Conservation (phyloP, 1,284 basidiomycete genomes). For the Ceraceosorus guamensis region DNA sequence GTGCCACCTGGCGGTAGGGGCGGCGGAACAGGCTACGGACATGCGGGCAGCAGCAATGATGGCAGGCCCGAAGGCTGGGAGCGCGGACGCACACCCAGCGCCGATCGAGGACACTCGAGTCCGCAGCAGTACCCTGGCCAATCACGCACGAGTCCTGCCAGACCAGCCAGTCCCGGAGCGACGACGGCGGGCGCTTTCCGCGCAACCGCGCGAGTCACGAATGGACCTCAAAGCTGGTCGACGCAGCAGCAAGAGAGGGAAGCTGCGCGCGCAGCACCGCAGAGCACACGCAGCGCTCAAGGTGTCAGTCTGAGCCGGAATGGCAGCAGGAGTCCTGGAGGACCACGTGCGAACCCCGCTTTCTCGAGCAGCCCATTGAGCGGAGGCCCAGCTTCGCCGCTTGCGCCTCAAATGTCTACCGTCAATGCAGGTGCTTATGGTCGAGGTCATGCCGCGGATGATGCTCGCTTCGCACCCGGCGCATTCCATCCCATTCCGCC, state of each 20-base stretch:
- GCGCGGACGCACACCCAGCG: constrained; percentile 23
- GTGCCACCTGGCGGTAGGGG: constrained; percentile 40
- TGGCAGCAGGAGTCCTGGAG: not conserved
- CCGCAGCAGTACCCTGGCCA: constrained; percentile 1
- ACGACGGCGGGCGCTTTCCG: constrained; percentile 28
- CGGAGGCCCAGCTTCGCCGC: not conserved
- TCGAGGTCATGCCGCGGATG: too few species aligned
- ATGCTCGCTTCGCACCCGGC: too few species aligned
- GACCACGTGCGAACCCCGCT: too few species aligned
- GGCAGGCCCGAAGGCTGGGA: constrained; percentile 22
- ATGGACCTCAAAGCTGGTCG: constrained; percentile 18
- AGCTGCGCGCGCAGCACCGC: not conserved
- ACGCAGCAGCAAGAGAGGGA: constrained; percentile 13
- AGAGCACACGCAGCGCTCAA: constrained; percentile 1
- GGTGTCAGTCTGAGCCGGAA: too few species aligned
- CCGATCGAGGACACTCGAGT: constrained; percentile 17
- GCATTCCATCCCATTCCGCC: not conserved
- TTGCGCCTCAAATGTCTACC: not conserved
- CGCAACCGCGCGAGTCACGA: constrained; percentile 16
- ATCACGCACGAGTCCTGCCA: constrained; percentile 12
- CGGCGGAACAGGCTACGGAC: constrained; percentile 35
- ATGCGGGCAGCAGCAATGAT: constrained; percentile 28
- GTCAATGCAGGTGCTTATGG: not conserved
- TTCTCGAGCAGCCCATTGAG: not conserved
- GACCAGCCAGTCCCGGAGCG: constrained; percentile 14